These are phyloP conservation scores for Botrytis deweyae DNA, from an alignment of 2,329 filamentous ascomycete genomes.

Conservation along the genomic window DNA sequence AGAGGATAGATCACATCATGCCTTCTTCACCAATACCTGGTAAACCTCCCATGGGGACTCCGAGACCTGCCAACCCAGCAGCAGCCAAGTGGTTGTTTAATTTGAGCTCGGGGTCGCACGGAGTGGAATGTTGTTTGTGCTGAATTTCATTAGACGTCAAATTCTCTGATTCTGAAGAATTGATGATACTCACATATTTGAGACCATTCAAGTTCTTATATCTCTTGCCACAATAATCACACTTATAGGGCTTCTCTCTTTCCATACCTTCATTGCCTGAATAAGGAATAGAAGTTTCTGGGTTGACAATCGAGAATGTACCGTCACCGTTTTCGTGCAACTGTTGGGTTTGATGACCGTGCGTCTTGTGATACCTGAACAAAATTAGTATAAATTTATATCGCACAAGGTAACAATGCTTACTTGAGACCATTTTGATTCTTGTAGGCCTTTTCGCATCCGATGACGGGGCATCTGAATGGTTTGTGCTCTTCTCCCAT, in stretches of 20 bases:
- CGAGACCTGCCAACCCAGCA: constrained; percentile 36
- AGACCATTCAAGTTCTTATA: constrained; percentile 99
- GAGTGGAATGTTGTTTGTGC: constrained; percentile 80
- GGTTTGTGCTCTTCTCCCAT: constrained; percentile 91
- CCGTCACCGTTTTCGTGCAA: constrained; percentile 95
- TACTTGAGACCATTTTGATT: constrained; percentile 99
- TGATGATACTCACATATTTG: constrained; percentile 70
- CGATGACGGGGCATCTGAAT: constrained; percentile 96
- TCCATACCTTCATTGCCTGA: constrained; percentile 99
- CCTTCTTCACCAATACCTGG: constrained; percentile 56
- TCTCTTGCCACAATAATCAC: constrained; percentile 93
- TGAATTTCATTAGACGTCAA: constrained; percentile 44
- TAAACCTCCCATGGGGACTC: constrained; percentile 45
- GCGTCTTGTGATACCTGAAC: constrained; percentile 66
- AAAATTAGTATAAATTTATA: constrained; percentile 25
- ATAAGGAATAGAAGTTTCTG: constrained; percentile 89
- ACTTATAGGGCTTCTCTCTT: constrained; percentile 98
- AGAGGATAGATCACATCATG: constrained; percentile 38
- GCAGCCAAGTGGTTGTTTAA: constrained; percentile 40
- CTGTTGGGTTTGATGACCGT: constrained; percentile 95
- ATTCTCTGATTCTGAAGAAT: neutral
- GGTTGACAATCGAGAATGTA: constrained; percentile 97
- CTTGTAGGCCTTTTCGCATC: constrained; percentile 99
- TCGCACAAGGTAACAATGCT: constrained; percentile 34
- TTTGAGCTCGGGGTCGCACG: constrained; percentile 82